Evolutionary conservation across 2,329 filamentous ascomycete species (phyloP), one percentile per base, ranked within the genome.

Genomic region (Aspergillus caelatus): DNA sequence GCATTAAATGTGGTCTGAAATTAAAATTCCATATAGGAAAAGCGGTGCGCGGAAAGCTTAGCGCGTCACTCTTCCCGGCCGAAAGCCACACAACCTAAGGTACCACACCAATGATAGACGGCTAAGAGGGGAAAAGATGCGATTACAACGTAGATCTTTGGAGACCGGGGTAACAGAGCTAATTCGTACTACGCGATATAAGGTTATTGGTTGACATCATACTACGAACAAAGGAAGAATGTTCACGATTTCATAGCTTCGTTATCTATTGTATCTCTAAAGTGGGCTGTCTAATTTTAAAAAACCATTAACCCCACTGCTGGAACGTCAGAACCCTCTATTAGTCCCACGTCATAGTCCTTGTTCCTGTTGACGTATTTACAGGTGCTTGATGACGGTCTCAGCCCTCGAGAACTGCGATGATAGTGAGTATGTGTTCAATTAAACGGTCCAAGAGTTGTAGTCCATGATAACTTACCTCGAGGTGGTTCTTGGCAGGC

Each of bases 401-500:
- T 78, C 75, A 46, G 75, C 78, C 56, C 75, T 71, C 41, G 78
- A 80, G 57, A 80, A 77, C 78, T 79, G 59, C 56, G 43, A 34
- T 57, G 7, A 50, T 26, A 11, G 60, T 65, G 30, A 69, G 63
- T 28, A 39, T 30, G 28, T 23, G 54, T 46, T 39, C 54, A 55
- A 57, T 12, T 12, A 39, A 11, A 19, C 10, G 12, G 48, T 55
- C 23, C 34, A 36, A 39, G 34, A 54, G 19, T n/a, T n/a, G 23
- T 9, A 36, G 26, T 30, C 28, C 16, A 53, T 32, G 21, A 26
- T 43, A 55, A 41, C 68, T 58, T 67, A 85, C 80, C 77, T 84
- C 72, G 43, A 75, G 70, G 65, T 70, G 62, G 69, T 78, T 74
- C 72, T 74, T 76, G 54, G 68, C 85, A 67, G 76, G 78, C 82